Conservation (phyloP, 371 early-diverging fungal species). For the Mortierella sp. region DNA sequence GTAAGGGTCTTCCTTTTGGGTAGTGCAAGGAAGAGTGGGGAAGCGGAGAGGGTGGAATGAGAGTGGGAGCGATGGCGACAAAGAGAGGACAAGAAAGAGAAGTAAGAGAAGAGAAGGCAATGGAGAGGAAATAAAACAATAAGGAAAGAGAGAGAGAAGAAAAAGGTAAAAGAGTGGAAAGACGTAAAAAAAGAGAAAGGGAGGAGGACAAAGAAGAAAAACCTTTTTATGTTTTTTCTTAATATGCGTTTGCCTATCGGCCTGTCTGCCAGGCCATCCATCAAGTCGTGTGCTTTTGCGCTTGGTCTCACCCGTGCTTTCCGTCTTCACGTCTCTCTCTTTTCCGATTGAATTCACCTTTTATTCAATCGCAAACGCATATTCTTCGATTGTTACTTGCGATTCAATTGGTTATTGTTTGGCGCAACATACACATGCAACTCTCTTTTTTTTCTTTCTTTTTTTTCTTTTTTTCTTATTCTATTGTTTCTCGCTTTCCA, state of each 20-base stretch:
- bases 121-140: neutral
- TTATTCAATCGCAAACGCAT: neutral
- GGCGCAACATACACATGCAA: too few species aligned
- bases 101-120: neutral
- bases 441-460: too few species aligned
- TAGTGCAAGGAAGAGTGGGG: neutral
- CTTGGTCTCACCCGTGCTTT: constrained; percentile 5
- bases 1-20: neutral
- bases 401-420: too few species aligned
- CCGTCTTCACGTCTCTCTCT: neutral
- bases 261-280: neutral
- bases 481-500: too few species aligned
- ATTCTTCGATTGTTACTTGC: too few species aligned
- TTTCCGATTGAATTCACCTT: neutral
- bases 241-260: neutral
- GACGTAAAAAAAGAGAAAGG: too few species aligned
- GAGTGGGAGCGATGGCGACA: neutral
- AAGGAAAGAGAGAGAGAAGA: too few species aligned
- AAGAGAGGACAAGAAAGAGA: neutral
- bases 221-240: neutral
- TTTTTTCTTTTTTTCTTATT: too few species aligned
- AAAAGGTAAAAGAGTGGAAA: too few species aligned
- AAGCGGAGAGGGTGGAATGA: neutral
- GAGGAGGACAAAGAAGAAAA: neutral
- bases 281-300: neutral